Evolutionary conservation across 805 yeast genomes (phyloP).

Genomic region (Lachancea dasiensis): DNA sequence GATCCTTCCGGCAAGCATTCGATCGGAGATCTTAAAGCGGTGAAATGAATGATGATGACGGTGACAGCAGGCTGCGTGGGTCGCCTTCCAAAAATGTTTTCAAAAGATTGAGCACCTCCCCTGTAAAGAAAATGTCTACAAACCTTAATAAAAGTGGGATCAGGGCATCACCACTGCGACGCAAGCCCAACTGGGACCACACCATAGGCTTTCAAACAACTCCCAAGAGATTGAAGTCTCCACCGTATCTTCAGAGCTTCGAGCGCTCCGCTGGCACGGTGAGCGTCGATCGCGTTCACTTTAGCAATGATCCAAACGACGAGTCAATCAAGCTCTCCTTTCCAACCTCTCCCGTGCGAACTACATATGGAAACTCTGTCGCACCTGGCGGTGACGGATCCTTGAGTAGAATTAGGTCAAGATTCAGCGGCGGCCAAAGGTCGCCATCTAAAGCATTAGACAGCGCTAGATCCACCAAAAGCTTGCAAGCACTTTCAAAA

Average conservation of each 20-base stretch:
- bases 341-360: conserved; percentile 28
- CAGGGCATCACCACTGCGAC: conserved; percentile 18
- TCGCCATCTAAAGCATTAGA: conserved; percentile 27
- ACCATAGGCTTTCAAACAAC: conserved; percentile 21
- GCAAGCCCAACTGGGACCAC: conserved; percentile 2
- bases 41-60: not conserved
- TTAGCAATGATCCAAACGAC: conserved; percentile 11
- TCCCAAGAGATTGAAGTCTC: conserved; percentile 27
- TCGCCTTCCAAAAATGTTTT: conserved; percentile 17
- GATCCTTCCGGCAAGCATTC: not conserved
- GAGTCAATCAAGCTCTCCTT: conserved; percentile 17
- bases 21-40: not conserved
- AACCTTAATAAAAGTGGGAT: conserved; percentile 21
- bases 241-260: conserved; percentile 18
- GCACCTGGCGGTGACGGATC: conserved; percentile 29
- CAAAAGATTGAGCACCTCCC: conserved; percentile 24
- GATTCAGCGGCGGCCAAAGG: conserved; percentile 24
- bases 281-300: conserved; percentile 27
- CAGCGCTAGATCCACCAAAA: not conserved
- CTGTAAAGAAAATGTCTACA: conserved; percentile 15
- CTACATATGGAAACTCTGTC: conserved; percentile 27
- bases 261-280: conserved; percentile 16
- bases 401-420: conserved; percentile 23
- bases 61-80: conserved; percentile 3
- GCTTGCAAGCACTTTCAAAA: not conserved